phyloP scores from a whole-genome alignment of 2,329 filamentous ascomycete genomes.

The Cladosporium sp. region DNA sequence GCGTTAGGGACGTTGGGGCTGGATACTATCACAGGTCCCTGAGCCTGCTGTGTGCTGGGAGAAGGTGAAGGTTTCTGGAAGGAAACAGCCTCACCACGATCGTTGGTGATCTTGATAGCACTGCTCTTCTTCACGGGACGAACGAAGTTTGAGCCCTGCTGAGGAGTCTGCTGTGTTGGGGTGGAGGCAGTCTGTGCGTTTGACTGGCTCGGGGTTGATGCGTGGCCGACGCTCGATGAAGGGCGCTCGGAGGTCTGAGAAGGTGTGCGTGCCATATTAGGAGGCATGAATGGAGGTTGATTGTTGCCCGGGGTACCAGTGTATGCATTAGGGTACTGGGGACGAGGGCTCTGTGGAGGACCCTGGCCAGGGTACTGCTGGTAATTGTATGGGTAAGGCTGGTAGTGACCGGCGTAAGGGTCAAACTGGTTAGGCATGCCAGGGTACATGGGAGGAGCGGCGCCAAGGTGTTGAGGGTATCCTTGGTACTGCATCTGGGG shows the following conservation, averaged over 20 bases:
- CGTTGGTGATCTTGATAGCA: conserved; percentile 79
- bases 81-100: conserved; percentile 70
- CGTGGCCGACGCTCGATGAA: conserved; percentile 57
- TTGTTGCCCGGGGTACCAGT: conserved; percentile 42
- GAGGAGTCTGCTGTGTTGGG: conserved; percentile 55
- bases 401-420: conserved; percentile 41
- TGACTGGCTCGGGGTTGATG: conserved; percentile 35
- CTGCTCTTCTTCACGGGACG: conserved; percentile 65
- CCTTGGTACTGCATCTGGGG: conserved; percentile 60
- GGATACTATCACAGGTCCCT: conserved; percentile 63
- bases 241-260: conserved; percentile 70
- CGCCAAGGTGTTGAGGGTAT: conserved; percentile 49
- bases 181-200: conserved; percentile 46
- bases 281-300: conserved; percentile 55
- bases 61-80: conserved; percentile 56
- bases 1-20: conserved; percentile 52
- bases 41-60: conserved; percentile 52
- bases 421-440: conserved; percentile 37
- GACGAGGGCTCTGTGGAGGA: conserved; percentile 43
- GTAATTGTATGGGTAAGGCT: conserved; percentile 40
- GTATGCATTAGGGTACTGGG: conserved; percentile 46
- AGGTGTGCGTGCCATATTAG: conserved; percentile 74
- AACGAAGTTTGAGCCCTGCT: conserved; percentile 59
- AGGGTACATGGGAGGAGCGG: not conserved
- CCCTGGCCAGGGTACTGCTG: conserved; percentile 47